These are phyloP conservation scores for Calonectria ilicicola DNA, from an alignment of 2,329 filamentous ascomycete species.

Conservation along the genomic window DNA sequence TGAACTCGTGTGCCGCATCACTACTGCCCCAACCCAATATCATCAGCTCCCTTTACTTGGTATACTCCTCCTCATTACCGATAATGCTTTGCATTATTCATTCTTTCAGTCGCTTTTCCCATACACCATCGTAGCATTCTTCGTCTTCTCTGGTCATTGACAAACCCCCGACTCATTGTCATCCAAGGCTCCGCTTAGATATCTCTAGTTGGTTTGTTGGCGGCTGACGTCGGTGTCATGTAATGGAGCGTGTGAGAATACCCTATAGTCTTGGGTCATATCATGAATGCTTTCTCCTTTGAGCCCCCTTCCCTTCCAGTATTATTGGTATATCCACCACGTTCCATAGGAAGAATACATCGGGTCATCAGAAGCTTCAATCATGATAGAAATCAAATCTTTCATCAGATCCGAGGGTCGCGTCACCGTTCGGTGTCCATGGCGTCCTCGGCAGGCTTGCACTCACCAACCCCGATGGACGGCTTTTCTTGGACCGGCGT, in stretches of 20 bases:
- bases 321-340: slow-evolving; percentile 43
- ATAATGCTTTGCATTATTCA: background rate
- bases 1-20: slow-evolving; percentile 14
- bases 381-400: slow-evolving; percentile 35
- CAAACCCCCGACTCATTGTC: background rate
- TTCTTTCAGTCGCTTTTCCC: background rate
- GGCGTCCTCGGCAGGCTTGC: slow-evolving; percentile 25
- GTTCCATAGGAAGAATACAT: slow-evolving; percentile 37
- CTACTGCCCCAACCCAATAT: background rate
- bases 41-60: slow-evolving; percentile 14
- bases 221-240: background rate
- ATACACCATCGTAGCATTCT: background rate
- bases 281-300: slow-evolving; percentile 20
- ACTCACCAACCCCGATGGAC: slow-evolving; percentile 32
- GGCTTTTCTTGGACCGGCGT: slow-evolving; percentile 52
- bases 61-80: slow-evolving; percentile 7
- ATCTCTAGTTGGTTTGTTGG: background rate
- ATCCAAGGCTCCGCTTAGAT: background rate
- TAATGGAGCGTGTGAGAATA: background rate
- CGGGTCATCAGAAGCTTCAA: slow-evolving; percentile 42
- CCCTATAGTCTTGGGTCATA: slow-evolving; percentile 18
- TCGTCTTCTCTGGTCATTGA: background rate
- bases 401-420: slow-evolving; percentile 29
- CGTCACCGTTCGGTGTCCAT: slow-evolving; percentile 45
- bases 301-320: slow-evolving; percentile 8